Percentiles rank a stretch among this genome's conserved stretches.
phyloP scores from a whole-genome alignment of 176 grass and related monocot species.

The Saccharum officinarum region DNA sequence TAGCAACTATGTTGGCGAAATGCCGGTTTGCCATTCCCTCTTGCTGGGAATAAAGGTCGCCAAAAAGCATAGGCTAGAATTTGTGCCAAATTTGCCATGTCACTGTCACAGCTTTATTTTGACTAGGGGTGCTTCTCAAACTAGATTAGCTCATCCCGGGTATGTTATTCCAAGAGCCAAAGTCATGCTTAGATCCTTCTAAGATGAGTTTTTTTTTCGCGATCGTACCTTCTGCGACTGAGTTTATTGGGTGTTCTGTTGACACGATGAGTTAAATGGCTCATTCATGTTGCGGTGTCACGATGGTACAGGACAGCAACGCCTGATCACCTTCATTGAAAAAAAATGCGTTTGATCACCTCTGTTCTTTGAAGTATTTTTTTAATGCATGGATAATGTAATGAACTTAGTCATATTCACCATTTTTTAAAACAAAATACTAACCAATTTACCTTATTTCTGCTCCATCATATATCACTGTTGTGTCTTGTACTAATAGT shows the following conservation, averaged over 20 bases:
- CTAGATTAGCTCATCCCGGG: neutral
- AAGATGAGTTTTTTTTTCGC: neutral
- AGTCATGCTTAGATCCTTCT: constrained; percentile 17
- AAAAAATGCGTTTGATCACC: neutral
- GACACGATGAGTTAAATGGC: neutral
- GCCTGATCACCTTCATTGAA: neutral
- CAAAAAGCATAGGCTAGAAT: constrained; percentile 14
- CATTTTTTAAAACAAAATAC: neutral
- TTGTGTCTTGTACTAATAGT: neutral
- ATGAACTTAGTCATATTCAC: neutral
- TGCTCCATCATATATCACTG: neutral
- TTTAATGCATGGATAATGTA: neutral
- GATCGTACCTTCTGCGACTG: neutral
- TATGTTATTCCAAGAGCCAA: constrained; percentile 8
- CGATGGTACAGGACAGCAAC: neutral
- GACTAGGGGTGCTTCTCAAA: constrained; percentile 2
- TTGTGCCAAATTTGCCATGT: constrained; percentile 12
- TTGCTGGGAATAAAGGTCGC: constrained; percentile 13
- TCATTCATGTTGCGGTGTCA: neutral
- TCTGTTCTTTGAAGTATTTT: neutral
- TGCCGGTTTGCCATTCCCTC: constrained; percentile 22
- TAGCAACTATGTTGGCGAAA: constrained; percentile 5
- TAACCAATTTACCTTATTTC: neutral
- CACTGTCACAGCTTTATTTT: constrained; percentile 28
- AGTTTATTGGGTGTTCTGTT: constrained; percentile 16